Evolutionary conservation across 257 asterid species (phyloP), one percentile per base, ranked within the genome.

Genomic region (Scutellaria galericulata): DNA sequence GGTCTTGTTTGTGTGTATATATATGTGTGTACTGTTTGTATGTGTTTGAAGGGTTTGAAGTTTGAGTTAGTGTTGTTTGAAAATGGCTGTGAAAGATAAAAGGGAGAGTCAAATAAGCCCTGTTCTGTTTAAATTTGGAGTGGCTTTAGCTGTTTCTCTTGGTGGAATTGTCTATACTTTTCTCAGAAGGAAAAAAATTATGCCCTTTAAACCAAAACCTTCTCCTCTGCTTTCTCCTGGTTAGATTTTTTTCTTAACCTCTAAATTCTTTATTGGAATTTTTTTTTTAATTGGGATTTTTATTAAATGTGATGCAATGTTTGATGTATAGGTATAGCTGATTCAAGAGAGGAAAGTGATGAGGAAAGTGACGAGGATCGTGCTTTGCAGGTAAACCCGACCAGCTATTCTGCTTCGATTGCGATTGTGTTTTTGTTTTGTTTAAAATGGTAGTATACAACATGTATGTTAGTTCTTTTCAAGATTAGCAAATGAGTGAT

Each of bases 161-260:
- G 97, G 96, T 83, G 97, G 97, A 68, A 72, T 89, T 83, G 73
- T 93, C 59, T 87, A 64, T 79, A 75, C 92, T 64, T 56, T 85
- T 64, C 69, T 89, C 66, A 87, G 72, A 78, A 72, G 68, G 71
- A 85, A 71, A 69, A 78, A 63, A 68, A 67, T 70, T 53, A 83
- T 78, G 75, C 84, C 85, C 10, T 68, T 84, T 48, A 72, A 82
- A 64, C 51, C 92, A 44, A 79, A 79, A 31, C 60, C 89, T 50
- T 58, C 90, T 9, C 5, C 37, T 1, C 70, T 18, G 2, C 69
- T 44, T 27, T 69, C 88, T 63, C 53, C 87, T 84, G 98, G 97
- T 91, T 81, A 20, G 75, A 51, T 20, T 62, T 65, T 31, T 37
- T 13, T 10, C 18, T 18, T 11, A 60, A 37, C 66, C 27, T 35